phyloP scores from a whole-genome alignment of 2,329 filamentous ascomycete genomes.

The Trichoderma citrinoviride region DNA sequence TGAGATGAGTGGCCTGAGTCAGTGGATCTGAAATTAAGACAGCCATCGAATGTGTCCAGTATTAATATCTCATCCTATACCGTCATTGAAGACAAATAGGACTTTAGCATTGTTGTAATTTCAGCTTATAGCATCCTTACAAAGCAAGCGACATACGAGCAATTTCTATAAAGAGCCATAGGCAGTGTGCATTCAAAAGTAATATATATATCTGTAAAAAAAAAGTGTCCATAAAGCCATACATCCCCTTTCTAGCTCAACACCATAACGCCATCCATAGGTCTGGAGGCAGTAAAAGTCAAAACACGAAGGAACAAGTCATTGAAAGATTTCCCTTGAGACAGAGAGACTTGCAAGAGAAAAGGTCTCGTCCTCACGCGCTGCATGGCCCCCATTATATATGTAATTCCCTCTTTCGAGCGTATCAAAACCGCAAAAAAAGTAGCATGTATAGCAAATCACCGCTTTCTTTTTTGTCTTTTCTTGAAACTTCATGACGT shows the following conservation, averaged over 20 bases:
- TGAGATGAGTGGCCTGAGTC: no score
- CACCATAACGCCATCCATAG: slow-evolving; percentile 21
- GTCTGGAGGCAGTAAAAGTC: slow-evolving; percentile 19
- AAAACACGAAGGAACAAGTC: slow-evolving; percentile 20
- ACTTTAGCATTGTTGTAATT: no score
- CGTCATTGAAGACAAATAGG: no score
- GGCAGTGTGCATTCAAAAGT: background rate
- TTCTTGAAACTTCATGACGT: background rate
- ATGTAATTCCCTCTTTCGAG: background rate
- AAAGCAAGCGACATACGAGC: no score
- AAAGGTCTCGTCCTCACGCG: slow-evolving; percentile 12
- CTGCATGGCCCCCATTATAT: background rate
- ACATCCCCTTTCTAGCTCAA: slow-evolving; percentile 19
- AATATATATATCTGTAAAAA: background rate
- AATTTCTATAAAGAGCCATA: no score
- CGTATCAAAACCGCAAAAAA: background rate
- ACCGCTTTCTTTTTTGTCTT: background rate
- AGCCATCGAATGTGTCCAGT: no score
- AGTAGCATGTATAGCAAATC: background rate
- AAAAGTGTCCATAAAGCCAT: slow-evolving; percentile 17
- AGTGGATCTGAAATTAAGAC: no score
- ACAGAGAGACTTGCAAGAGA: background rate
- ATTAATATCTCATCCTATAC: no score
- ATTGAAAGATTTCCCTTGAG: background rate
- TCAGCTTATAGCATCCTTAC: no score